phyloP scores from a whole-genome alignment of 768 basidiomycete species.

The Termitomyces bulborhizus region DNA sequence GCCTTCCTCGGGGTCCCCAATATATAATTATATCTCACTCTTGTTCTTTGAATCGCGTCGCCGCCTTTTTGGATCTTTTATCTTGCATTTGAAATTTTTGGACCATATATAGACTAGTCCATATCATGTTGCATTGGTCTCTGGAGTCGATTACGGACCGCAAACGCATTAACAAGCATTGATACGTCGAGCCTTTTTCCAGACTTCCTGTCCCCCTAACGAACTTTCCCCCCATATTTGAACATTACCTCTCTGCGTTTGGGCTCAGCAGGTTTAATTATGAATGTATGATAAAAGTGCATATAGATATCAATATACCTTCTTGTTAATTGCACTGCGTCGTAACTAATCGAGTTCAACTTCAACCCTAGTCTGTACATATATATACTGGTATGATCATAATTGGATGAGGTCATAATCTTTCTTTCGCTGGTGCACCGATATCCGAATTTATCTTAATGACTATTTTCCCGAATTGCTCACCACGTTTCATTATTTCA shows the following conservation, averaged over 20 bases:
- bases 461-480: slow-evolving; percentile 78
- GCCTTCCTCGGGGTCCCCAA: neutral
- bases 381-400: neutral
- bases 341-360: neutral
- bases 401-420: slow-evolving; percentile 1
- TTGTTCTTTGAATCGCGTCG: neutral
- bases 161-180: neutral
- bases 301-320: slow-evolving; percentile 5
- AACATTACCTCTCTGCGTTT: neutral
- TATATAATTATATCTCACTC: neutral
- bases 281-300: neutral
- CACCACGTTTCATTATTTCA: slow-evolving; percentile 52
- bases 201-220: neutral
- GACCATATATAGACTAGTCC: neutral
- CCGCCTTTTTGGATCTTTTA: neutral
- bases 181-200: neutral
- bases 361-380: neutral
- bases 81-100: neutral
- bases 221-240: neutral
- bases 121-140: neutral
- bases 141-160: neutral
- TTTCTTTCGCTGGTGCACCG: slow-evolving; percentile 1
- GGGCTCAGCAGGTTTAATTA: neutral
- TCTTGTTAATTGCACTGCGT: slow-evolving; percentile 1
- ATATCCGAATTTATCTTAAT: slow-evolving; percentile 30